Evolutionary conservation across 148 eudicot genomes (phyloP), one percentile per base, ranked within the genome.

Genomic region (Arbutus unedo): DNA sequence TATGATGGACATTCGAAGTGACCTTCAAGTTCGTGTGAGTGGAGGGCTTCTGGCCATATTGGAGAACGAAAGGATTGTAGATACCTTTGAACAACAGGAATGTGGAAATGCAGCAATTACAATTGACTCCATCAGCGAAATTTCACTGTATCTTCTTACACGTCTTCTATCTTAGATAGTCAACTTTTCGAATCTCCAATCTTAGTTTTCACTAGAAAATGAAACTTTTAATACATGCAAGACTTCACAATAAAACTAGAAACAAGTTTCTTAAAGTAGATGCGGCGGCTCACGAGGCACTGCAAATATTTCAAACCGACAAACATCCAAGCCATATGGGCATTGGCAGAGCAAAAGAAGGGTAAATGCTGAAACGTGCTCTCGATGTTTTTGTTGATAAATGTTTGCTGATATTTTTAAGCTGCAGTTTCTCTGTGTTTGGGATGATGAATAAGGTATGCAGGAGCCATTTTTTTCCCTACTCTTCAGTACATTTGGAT

Each of bases 321-420:
- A 96, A 94, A 86, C 99, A 96, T 90, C 99, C 99, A 76, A 96
- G 99, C 89, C 95, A 96, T 88, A 96, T 96, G 99, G 99, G 99
- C 53, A 96, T 96, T 84, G 99, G 99, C 59, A 90, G 96, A 92
- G 89, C 99, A 66, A 96, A 96, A 88, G 99, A 96, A 96, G 99
- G 99, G 99, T 96, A 88, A 78, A 51, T n/a, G 79, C 77, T 82
- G 80, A 79, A 79, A 43, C 41, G 38, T 80, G 48, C 81, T 56
- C 78, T 60, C 56, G 81, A 49, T 83, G 74, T 75, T 85, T 81
- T 55, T 68, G 6, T 41, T 57, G 76, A 64, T 54, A 73, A 53
- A 77, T 84, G 25, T 83, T 57, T 85, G 56, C 75, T 79, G 76
- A 44, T 53, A 54, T 59, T 66, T 25, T 44, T 82, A 45, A 23